Evolutionary conservation across 2,329 filamentous ascomycete species (phyloP).

Genomic region (Penicillium griseofulvum): DNA sequence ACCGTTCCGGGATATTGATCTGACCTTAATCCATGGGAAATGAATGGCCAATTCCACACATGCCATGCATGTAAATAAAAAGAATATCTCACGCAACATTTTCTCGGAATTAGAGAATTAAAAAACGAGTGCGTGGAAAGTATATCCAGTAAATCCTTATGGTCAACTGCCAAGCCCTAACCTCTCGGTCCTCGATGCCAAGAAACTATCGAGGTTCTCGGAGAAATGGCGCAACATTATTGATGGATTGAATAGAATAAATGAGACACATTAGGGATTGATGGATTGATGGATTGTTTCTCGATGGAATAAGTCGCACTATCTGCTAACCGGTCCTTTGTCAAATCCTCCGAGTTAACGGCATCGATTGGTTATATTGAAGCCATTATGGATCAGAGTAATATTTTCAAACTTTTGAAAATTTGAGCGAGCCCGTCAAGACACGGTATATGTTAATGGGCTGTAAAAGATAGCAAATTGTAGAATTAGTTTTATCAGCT

Average conservation of each 20-base stretch:
- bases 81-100: not conserved
- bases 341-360: no score
- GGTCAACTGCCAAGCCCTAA: not conserved
- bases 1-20: not conserved
- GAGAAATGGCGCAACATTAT: not conserved
- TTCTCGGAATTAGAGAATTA: not conserved
- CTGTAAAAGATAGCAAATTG: no score
- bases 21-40: not conserved
- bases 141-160: not conserved
- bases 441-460: no score
- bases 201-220: not conserved
- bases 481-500: no score
- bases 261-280: not conserved
- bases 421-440: no score
- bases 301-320: not conserved
- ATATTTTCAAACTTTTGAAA: no score
- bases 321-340: not conserved
- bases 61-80: not conserved
- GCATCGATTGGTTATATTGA: not conserved
- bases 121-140: not conserved
- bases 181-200: conserved; percentile 8
- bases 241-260: not conserved
- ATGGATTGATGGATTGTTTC: not conserved
- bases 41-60: conserved; percentile 1
- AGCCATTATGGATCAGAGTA: not conserved